phyloP scores from a whole-genome alignment of 306 rosid genomes.

The Castanopsis chinensis region DNA sequence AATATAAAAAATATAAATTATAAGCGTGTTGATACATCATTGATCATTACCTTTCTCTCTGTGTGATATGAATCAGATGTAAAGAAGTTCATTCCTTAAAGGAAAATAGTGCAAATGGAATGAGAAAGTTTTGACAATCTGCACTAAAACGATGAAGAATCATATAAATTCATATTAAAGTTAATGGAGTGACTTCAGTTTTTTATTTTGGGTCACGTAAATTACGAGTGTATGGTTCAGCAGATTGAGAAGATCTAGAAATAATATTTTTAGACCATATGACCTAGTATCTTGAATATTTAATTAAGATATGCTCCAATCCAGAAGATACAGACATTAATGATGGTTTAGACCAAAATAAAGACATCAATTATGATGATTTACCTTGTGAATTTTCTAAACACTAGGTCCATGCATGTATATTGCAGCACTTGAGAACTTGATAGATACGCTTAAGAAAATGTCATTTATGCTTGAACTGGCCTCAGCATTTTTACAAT shows the following conservation, averaged over 20 bases:
- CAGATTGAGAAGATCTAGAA: slow-evolving; percentile 17
- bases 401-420: background rate
- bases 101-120: background rate
- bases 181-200: background rate
- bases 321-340: background rate
- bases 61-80: background rate
- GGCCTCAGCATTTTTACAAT: background rate
- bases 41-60: background rate
- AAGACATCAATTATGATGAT: slow-evolving; percentile 10
- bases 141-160: slow-evolving; percentile 10
- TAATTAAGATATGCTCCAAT: background rate
- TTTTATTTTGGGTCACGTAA: slow-evolving; percentile 10
- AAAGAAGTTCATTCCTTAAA: background rate
- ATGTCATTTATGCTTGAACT: background rate
- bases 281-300: background rate
- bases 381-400: slow-evolving; percentile 10
- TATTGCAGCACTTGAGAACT: slow-evolving; percentile 1
- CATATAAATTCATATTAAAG: background rate
- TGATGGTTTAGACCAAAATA: slow-evolving; percentile 15
- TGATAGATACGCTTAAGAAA: background rate
- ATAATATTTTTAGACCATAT: background rate
- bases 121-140: slow-evolving; percentile 17
- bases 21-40: background rate
- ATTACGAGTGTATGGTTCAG: slow-evolving; percentile 1
- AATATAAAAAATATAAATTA: background rate